Conservation (phyloP, 805 yeast genomes). For the Yamadazyma sp. region DNA sequence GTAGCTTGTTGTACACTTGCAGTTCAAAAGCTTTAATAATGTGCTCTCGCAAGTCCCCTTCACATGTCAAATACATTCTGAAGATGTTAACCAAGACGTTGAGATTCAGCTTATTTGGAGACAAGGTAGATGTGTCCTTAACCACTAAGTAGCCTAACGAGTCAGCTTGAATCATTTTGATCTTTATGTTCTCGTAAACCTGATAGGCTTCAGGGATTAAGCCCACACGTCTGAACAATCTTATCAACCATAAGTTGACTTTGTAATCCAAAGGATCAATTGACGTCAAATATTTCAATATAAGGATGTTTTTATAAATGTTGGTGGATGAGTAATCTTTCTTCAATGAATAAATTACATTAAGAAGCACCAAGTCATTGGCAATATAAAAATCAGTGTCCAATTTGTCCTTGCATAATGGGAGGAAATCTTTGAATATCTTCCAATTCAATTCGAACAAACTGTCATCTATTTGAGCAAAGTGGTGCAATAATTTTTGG, state of each 20-base stretch:
- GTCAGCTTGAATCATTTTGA: constrained; percentile 78
- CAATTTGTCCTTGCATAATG: constrained; percentile 19
- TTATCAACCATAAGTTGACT: constrained; percentile 67
- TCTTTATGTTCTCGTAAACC: constrained; percentile 54
- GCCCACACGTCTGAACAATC: constrained; percentile 60
- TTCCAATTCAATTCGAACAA: constrained; percentile 19
- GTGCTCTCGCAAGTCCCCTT: constrained; percentile 50
- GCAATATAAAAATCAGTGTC: constrained; percentile 63
- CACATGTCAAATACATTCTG: constrained; percentile 55
- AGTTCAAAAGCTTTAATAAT: constrained; percentile 55
- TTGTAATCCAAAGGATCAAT: constrained; percentile 73
- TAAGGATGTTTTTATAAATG: constrained; percentile 41
- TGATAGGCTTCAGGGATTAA: constrained; percentile 47
- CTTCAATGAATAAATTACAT: constrained; percentile 32
- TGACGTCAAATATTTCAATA: constrained; percentile 56
- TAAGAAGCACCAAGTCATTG: constrained; percentile 62
- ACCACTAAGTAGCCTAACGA: constrained; percentile 50
- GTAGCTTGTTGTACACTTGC: constrained; percentile 62
- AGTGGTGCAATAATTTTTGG: constrained; percentile 48
- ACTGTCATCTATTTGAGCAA: constrained; percentile 11
- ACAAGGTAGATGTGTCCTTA: constrained; percentile 30
- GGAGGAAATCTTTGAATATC: constrained; percentile 19
- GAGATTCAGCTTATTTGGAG: constrained; percentile 44
- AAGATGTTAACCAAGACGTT: constrained; percentile 33
- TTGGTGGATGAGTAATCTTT: constrained; percentile 20